phyloP scores from a whole-genome alignment of 176 grass and related monocot species.

The Juncus inflexus region DNA sequence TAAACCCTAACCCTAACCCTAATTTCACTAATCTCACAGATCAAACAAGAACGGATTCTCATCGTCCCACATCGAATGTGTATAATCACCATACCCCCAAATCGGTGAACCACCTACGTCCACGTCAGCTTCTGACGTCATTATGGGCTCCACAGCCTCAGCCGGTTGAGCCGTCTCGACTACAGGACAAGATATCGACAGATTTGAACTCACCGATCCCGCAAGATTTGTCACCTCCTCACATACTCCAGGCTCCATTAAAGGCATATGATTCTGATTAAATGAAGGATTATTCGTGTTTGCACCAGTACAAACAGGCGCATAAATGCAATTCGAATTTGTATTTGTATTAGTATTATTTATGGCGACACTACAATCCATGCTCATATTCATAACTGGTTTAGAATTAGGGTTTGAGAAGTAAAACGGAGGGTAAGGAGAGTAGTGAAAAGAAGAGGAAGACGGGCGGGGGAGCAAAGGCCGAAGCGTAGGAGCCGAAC shows the following conservation, averaged over 20 bases:
- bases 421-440: constrained; percentile 26
- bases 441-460: constrained; percentile 7
- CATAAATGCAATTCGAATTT: constrained; percentile 15
- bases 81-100: constrained; percentile 62
- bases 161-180: background rate
- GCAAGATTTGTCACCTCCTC: constrained; percentile 34
- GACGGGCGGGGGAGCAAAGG: constrained; percentile 22
- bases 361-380: background rate
- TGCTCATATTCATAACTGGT: background rate
- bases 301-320: background rate
- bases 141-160: constrained; percentile 10
- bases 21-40: constrained; percentile 36
- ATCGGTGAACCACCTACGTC: constrained; percentile 30
- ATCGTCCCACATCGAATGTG: constrained; percentile 63
- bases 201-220: constrained; percentile 26
- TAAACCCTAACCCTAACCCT: constrained; percentile 28
- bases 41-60: constrained; percentile 59
- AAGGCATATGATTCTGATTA: background rate
- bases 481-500: constrained; percentile 19
- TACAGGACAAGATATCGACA: constrained; percentile 8
- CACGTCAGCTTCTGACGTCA: constrained; percentile 12
- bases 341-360: background rate
- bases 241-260: constrained; percentile 10
- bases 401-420: constrained; percentile 15
- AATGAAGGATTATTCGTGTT: constrained; percentile 23